Evolutionary conservation across 2,329 filamentous ascomycete species (phyloP), one percentile per base, ranked within the genome.

Genomic region (Colletotrichum echinochloae): DNA sequence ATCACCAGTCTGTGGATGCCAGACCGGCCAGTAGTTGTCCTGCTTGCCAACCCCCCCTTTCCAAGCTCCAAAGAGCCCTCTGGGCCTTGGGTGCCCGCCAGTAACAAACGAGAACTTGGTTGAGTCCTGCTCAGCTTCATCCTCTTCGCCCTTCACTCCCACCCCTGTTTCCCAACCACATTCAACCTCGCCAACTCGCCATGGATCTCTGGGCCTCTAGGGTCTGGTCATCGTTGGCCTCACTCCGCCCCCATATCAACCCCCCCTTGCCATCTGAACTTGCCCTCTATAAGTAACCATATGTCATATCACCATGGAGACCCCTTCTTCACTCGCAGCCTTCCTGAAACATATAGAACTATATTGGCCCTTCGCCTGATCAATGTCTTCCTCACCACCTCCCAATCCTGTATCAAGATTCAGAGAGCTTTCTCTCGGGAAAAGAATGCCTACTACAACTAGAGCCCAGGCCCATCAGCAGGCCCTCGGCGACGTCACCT

Each of bases 351-450:
- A 65, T 52, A 65, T 65, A 70, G 60, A 59, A 70, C 48, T 46
- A 30, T 33, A 30, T 66, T 49, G 60, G 60, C 51, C 39, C 39
- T 60, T 64, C 49, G 11, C 26, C 33, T 44, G 28, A 52, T 48
- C 52, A 60, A 71, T 72, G 66, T 60, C 56, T 67, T 59, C 61
- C 73, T 65, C 69, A 72, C 75, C 77, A 65, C 72, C 82, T 83
- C 79, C 77, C 72, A 75, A 75, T 60, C 78, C 80, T 23, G 75
- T 77, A 23, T 76, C 78, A 60, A 78, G 77, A 54, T 78, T 85
- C 73, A 81, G 79, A 75, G 77, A 78, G 77, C 82, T 85, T 76
- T 83, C 82, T 60, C 76, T 84, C 26, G 78, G 77, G 72, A 78
- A 75, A 70, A 61, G 46, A 35, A 83, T 83, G 79, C 76, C 81